Percentiles rank a stretch among this genome's conserved stretches.
phyloP scores from a whole-genome alignment of 768 basidiomycete species.

The Lactarius sp. region DNA sequence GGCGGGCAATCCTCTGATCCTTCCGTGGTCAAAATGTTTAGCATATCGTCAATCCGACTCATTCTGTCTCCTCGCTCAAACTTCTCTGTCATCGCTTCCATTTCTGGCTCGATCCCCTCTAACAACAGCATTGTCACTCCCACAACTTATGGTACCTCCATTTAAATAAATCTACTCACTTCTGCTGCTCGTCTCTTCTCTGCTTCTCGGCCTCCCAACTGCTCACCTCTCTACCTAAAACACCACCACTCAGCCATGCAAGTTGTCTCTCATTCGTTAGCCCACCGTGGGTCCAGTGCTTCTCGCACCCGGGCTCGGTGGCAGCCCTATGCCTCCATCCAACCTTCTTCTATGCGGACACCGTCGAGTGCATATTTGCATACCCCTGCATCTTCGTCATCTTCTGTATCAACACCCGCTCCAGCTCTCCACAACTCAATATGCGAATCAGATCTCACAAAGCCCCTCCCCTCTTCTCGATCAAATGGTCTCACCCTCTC shows the following conservation, averaged over 20 bases:
- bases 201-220: constrained; percentile 4
- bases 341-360: constrained; percentile 36
- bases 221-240: constrained; percentile 16
- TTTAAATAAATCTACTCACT: constrained; percentile 20
- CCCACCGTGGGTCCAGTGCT: constrained; percentile 65
- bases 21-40: constrained; percentile 39
- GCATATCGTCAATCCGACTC: constrained; percentile 26
- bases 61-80: constrained; percentile 29
- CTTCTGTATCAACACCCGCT: constrained; percentile 27
- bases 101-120: constrained; percentile 22
- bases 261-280: constrained; percentile 45
- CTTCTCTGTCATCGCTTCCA: constrained; percentile 22
- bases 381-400: constrained; percentile 25
- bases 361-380: constrained; percentile 34
- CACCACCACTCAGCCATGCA: constrained; percentile 29
- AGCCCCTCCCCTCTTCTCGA: constrained; percentile 24
- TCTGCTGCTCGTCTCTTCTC: neutral
- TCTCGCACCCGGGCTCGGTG: constrained; percentile 67
- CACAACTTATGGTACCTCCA: constrained; percentile 13
- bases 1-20: constrained; percentile 31
- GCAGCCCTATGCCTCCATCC: constrained; percentile 61
- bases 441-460: constrained; percentile 35
- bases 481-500: constrained; percentile 31
- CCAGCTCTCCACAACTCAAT: constrained; percentile 20
- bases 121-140: constrained; percentile 10